Percentiles rank a stretch among this genome's conserved stretches.
These are phyloP conservation scores for Blumeriella jaapii DNA, from an alignment of 2,329 filamentous ascomycete species.

Conservation along the genomic window DNA sequence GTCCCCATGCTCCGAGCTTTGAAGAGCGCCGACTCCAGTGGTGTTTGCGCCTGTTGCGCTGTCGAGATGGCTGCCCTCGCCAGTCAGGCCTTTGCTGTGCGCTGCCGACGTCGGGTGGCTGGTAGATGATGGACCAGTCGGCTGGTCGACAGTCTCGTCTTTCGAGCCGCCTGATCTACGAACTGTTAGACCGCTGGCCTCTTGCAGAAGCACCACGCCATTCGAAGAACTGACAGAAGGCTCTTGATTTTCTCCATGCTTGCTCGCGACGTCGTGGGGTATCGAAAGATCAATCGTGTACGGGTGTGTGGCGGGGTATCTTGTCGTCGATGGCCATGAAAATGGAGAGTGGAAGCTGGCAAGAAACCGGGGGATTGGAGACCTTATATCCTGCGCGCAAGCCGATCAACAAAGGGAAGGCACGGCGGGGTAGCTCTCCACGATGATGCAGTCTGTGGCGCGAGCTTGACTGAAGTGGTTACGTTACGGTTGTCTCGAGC, in stretches of 20 bases:
- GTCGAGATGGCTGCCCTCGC: slow-evolving; percentile 12
- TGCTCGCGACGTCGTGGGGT: background rate
- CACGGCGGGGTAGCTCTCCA: slow-evolving; percentile 3
- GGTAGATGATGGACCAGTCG: background rate
- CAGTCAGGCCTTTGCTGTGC: slow-evolving; percentile 3
- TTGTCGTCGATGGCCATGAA: too few relatives aligned
- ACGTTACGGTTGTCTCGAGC: too few relatives aligned
- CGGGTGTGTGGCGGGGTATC: too few relatives aligned
- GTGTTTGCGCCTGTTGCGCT: background rate
- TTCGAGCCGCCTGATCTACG: background rate
- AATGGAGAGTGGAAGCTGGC: background rate
- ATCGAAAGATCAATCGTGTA: background rate
- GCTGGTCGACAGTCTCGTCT: slow-evolving; percentile 18
- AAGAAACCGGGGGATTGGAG: background rate
- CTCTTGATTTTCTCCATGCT: slow-evolving; percentile 28
- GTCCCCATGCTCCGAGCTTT: background rate
- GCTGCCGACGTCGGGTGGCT: background rate
- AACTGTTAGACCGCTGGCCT: background rate
- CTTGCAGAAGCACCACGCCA: background rate
- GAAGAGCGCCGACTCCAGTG: background rate
- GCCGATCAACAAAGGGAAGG: background rate
- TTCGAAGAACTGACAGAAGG: slow-evolving; percentile 19
- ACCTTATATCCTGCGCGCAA: background rate
- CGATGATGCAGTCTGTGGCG: slow-evolving; percentile 11
- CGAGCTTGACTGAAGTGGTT: slow-evolving; percentile 7